Evolutionary conservation across 768 basidiomycete genomes (phyloP).

Genomic region (Tubosaeta sp.): DNA sequence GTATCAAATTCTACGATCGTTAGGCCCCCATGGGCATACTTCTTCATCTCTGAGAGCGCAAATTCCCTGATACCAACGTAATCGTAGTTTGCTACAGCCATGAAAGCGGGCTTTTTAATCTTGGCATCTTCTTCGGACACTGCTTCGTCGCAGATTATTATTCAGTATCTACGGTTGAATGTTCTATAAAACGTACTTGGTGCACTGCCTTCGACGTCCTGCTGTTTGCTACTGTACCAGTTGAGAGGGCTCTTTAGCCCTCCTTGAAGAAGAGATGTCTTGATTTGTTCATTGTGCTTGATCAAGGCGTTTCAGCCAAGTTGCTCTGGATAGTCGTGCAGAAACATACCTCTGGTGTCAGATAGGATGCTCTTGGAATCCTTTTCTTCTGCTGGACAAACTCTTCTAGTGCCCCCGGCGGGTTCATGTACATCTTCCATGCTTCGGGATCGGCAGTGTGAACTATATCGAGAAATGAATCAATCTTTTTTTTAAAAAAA

Average conservation of each 20-base stretch:
- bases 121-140: conserved; percentile 22
- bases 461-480: conserved; percentile 35
- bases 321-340: neutral
- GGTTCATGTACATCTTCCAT: conserved; percentile 35
- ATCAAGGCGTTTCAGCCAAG: conserved; percentile 3
- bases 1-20: conserved; percentile 32
- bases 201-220: conserved; percentile 27
- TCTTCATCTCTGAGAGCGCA: conserved; percentile 20
- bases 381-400: conserved; percentile 24
- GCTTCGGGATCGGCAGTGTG: conserved; percentile 32
- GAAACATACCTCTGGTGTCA: conserved; percentile 30
- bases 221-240: conserved; percentile 35
- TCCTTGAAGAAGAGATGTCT: conserved; percentile 24
- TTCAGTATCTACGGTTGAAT: neutral
- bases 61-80: conserved; percentile 28
- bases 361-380: conserved; percentile 26
- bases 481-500: conserved; percentile 24
- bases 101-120: conserved; percentile 36
- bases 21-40: conserved; percentile 25
- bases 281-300: conserved; percentile 28
- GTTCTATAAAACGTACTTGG: conserved; percentile 18
- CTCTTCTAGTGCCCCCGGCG: conserved; percentile 32
- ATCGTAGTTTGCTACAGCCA: conserved; percentile 34
- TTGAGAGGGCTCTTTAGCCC: conserved; percentile 34
- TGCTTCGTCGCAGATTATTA: conserved; percentile 9